Base-by-base conservation (phyloP, 768 basidiomycete genomes). In the Tylopilus subfusipes region DNA sequence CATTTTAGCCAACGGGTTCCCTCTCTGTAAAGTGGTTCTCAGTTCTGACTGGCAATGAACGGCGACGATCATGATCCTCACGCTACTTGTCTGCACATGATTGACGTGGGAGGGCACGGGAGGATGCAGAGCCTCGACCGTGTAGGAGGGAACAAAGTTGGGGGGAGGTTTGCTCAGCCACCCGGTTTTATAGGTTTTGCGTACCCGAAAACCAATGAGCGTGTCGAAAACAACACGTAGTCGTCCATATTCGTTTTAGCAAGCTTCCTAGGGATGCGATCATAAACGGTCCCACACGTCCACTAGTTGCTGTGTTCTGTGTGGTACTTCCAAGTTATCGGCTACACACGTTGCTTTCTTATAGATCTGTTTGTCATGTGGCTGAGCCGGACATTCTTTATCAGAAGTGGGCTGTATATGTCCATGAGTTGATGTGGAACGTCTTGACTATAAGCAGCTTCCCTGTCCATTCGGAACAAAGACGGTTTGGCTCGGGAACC, bases 21-120 rank as follows among this genome's bases (percentile, higher is more conserved):
- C 79, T 88, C 81, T 55, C 88, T 89, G 68, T 52, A 54, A 54
- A 54, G 38, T 46, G 25, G 21, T 30, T 44, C 48, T 57, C 24
- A 59, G 44, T 40, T 54, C 36, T 18, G 16, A 36, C 14, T 22
- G 30, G 3, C 5, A 34, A 22, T 7, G 9, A 13, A 34, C 25
- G 42, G 49, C 18, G 27, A 55, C 12, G 44, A 61, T n/a, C 14
- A 29, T 48, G 36, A 22, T 52, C 80, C 87, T 63, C 73, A 90
- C 88, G 88, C 85, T 70, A 89, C 76, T 71, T 82, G 82, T 76
- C 76, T 82, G 68, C 88, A 90, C 88, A 90, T 90, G 53, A 42
- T 65, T 44, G 40, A 24, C 30, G 36, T 21, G 46, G 44, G 38
- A 30, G 27, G 48, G 29, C 16, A 25, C 30, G 45, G 57, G 50